phyloP scores from a whole-genome alignment of 805 yeast species.

The Kodamaea kaohsiungensis region DNA sequence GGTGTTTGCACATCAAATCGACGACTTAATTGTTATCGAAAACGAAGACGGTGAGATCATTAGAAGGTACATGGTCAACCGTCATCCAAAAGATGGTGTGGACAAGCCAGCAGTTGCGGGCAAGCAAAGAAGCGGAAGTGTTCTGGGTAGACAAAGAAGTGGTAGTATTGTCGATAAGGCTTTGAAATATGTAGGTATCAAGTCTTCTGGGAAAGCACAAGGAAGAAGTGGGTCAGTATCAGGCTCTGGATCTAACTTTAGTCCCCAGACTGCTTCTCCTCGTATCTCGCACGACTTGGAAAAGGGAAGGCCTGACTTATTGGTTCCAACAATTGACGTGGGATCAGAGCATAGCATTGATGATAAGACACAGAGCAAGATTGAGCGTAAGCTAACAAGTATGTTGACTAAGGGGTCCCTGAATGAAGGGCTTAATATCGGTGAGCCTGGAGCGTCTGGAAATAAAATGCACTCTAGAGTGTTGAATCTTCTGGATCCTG shows the following conservation, averaged over 20 bases:
- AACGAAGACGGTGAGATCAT: slow-evolving; percentile 90
- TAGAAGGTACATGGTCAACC: slow-evolving; percentile 73
- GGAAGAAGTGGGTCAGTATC: not conserved
- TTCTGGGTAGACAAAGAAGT: slow-evolving; percentile 27
- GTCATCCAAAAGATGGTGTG: slow-evolving; percentile 34
- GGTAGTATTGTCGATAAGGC: slow-evolving; percentile 47
- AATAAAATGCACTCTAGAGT: slow-evolving; percentile 8
- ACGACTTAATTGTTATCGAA: slow-evolving; percentile 78
- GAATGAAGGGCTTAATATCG: slow-evolving; percentile 1
- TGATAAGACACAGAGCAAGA: slow-evolving; percentile 15
- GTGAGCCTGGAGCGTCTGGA: slow-evolving; percentile 4
- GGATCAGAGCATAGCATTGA: not conserved
- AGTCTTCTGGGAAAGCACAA: not conserved
- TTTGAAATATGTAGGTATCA: slow-evolving; percentile 52
- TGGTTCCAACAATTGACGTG: not conserved
- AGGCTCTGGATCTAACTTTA: not conserved
- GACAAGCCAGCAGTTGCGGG: not conserved
- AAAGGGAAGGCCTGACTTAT: slow-evolving; percentile 4
- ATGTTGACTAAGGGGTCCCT: slow-evolving; percentile 12
- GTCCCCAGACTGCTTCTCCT: not conserved
- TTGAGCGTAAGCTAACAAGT: slow-evolving; percentile 19
- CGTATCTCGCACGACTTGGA: slow-evolving; percentile 7
- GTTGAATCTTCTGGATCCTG: slow-evolving; percentile 1
- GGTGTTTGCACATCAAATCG: slow-evolving; percentile 76
- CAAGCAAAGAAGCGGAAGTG: not conserved